Evolutionary conservation across 768 basidiomycete genomes (phyloP), one percentile per base, ranked within the genome.

Genomic region (Rhodotorula kratochvilovae): DNA sequence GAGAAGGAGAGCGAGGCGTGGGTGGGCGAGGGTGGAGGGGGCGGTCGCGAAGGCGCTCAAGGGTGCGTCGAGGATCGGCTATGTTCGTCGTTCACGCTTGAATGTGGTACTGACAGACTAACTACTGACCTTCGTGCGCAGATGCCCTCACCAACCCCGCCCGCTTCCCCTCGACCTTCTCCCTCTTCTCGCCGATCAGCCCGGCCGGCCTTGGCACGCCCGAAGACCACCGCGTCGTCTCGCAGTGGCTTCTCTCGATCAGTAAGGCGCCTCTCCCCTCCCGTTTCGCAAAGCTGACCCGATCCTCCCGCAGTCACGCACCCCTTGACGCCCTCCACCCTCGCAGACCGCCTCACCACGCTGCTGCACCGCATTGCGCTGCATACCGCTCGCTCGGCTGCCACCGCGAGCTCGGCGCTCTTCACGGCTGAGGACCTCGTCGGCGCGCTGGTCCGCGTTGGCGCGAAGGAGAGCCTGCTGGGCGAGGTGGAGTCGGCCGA

Each of bases 11-110:
- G 8, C 13, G 39, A 11, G 6, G 29, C 2, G 10, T 43, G 61
- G 43, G 27, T 0, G 25, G 70, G 70, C 3, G 54, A 71, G 25
- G 64, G 4, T 71, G 70, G 70, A n/a, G 42, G 25, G 70, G 70
- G 0, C 23, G 25, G 43, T 71, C 5, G 64, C 70, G 23, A 6
- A 39, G 31, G 54, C 45, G 33, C 48, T 71, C 35, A 61, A 58
- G 56, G 70, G 70, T 66, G 23, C 31, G 64, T 58, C 55, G 62
- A 3, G 19, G 31, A 1, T 5, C 6, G 25, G 5, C n/a, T 23
- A 21, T 21, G 7, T 16, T 17, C 27, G n/a, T 23, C 48, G n/a
- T 1, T 11, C 15, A 3, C 25, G 19, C 21, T 5, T 5, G 3
- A 16, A 5, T 10, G 21, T 25, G 1, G 4, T 3, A 15, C 64